These are phyloP conservation scores for Endoconidiophora laricicola DNA, from an alignment of 2,329 filamentous ascomycete genomes.

Conservation along the genomic window DNA sequence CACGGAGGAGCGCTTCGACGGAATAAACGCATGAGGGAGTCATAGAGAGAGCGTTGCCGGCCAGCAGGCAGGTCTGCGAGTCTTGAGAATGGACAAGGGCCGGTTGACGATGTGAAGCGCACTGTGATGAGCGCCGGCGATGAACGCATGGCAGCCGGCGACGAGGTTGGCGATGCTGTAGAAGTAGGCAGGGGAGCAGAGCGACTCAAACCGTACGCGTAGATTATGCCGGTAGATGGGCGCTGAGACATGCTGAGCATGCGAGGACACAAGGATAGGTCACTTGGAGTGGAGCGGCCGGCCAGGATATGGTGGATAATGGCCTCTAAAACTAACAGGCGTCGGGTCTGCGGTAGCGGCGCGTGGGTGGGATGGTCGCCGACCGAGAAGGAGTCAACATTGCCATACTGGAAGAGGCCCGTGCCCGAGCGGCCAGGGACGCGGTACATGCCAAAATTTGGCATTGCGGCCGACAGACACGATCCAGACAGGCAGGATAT, in stretches of 20 bases:
- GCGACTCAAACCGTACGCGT: conserved; percentile 1
- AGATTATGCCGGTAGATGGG: background rate
- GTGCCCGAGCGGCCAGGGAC: background rate
- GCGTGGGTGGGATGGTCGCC: conserved; percentile 1
- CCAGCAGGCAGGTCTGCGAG: background rate
- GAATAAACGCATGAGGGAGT: background rate
- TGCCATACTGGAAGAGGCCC: conserved; percentile 3
- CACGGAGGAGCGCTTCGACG: background rate
- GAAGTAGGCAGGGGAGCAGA: background rate
- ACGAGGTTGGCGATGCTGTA: background rate
- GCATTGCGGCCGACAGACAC: background rate
- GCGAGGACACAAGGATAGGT: conserved; percentile 1
- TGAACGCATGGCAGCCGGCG: background rate
- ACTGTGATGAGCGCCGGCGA: background rate
- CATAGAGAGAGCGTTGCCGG: background rate
- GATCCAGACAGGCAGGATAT: too few relatives aligned
- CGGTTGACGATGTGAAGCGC: background rate
- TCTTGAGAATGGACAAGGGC: conserved; percentile 2
- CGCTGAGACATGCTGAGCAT: conserved; percentile 3
- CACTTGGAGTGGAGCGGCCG: background rate
- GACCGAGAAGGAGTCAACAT: conserved; percentile 1
- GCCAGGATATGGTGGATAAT: conserved; percentile 2
- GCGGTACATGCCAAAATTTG: conserved; percentile 3
- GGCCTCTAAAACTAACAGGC: conserved; percentile 1
- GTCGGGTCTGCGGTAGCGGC: background rate